Evolutionary conservation across 192 early-diverging fungal genomes (phyloP).

Genomic region (Coemansia asiatica): DNA sequence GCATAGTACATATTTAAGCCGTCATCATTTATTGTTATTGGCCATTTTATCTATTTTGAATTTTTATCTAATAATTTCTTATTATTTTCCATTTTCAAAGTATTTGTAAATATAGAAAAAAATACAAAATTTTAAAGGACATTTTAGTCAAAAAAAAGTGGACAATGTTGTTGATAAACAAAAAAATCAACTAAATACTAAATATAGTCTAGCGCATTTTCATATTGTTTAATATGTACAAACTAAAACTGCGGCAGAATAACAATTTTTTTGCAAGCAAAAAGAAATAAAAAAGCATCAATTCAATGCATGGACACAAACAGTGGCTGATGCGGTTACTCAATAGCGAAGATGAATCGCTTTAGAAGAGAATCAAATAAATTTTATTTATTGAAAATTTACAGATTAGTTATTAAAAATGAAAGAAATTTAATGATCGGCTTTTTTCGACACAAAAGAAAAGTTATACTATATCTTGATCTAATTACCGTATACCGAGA

Average conservation of each 20-base stretch:
- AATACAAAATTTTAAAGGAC: too few species aligned
- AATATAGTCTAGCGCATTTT: too few species aligned
- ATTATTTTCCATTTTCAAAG: too few species aligned
- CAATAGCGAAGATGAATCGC: neutral
- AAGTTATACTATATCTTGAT: neutral
- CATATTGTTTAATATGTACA: neutral
- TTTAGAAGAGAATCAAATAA: neutral
- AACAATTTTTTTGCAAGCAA: neutral
- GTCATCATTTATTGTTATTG: neutral
- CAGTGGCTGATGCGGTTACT: neutral
- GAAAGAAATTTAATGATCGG: neutral
- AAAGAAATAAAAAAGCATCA: neutral
- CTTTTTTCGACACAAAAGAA: too few species aligned
- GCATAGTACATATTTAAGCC: neutral
- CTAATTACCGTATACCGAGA: neutral
- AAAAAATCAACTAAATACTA: neutral
- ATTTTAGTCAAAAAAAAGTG: too few species aligned
- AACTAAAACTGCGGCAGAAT: neutral
- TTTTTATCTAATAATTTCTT: too few species aligned
- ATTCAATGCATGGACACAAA: neutral
- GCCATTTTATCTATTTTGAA: too few species aligned
- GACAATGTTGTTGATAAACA: too few species aligned
- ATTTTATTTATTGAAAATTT: too few species aligned
- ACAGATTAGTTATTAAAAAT: neutral
- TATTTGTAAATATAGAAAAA: too few species aligned